Evolutionary conservation across 1,284 basidiomycete species (phyloP), one percentile per base, ranked within the genome.

Genomic region (Tremellales sp.): DNA sequence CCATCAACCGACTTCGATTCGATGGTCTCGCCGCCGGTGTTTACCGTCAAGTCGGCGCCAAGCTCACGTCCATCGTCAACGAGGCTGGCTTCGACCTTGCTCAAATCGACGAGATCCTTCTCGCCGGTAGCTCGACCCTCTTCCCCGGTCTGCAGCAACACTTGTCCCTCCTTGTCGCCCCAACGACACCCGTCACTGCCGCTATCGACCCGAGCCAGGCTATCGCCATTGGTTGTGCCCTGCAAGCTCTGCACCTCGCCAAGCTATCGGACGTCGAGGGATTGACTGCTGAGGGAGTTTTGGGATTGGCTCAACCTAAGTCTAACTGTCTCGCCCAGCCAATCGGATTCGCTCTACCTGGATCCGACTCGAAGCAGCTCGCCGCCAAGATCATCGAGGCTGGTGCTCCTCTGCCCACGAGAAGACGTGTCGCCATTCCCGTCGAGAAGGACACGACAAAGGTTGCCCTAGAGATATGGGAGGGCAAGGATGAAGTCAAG

Each of bases 1-100:
- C 85, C n/a, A 85, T 98, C 77, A 97, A 97, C 76, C 82, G 91
- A 41, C 82, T 94, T 75, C 83, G 94, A 29, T 96, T 97, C 76
- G 92, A 97, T 72, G 82, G 96, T 76, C 82, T 97, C 58, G 82
- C 85, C 2, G 78, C 82, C 8, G 62, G 81, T 11, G 79, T 93
- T 29, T 97, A 94, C 76, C 77, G 78, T 51, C 76, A 81, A 57
- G 83, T 96, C 46, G 80, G 81, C 26, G 71, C 74, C 24, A 81
- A 82, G 49, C 81, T 90, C 51, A 73, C 77, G 48, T 76, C 82
- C 42, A 80, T 90, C 19, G 79, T 92, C 22, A 73, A 75, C 22
- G 68, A 77, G 27, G 84, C 84, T 0, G 78, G 78, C 17, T 68
- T 91, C 24, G 90, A 97, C 65, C 75, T 86, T n/a, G 54, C 80